phyloP scores from a whole-genome alignment of 2,329 filamentous ascomycete genomes.

The Dryadomyces sulphureus region DNA sequence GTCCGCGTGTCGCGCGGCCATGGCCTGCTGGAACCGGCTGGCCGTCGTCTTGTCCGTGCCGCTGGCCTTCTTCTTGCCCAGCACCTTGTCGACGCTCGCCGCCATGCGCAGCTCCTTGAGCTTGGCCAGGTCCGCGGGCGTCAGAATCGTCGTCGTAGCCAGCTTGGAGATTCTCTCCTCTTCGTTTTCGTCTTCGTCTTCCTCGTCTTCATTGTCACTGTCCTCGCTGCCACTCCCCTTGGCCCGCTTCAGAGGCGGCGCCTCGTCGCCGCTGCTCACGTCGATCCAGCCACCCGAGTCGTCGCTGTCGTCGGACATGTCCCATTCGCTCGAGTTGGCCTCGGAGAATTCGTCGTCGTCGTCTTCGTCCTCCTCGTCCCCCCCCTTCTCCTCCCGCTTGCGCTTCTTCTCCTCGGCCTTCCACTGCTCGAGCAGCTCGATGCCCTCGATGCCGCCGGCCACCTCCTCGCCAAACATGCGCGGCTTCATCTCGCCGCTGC shows the following conservation, averaged over 20 bases:
- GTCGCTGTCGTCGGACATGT: constrained; percentile 43
- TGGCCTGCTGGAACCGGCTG: constrained; percentile 31
- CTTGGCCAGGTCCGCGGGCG: constrained; percentile 89
- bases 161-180: constrained; percentile 47
- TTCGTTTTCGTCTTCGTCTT: constrained; percentile 38
- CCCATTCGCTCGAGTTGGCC: constrained; percentile 43
- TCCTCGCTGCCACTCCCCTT: constrained; percentile 13
- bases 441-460: constrained; percentile 70
- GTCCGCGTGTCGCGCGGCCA: constrained; percentile 55
- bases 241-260: constrained; percentile 41
- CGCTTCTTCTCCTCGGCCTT: constrained; percentile 77
- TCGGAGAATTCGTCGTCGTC: constrained; percentile 42
- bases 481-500: constrained; percentile 59
- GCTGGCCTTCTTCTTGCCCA: neutral
- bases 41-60: constrained; percentile 10
- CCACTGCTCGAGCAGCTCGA: constrained; percentile 84
- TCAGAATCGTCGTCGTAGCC: constrained; percentile 87
- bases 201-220: constrained; percentile 17
- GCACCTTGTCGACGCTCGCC: constrained; percentile 50
- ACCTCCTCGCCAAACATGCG: constrained; percentile 73
- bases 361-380: constrained; percentile 46
- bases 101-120: constrained; percentile 73
- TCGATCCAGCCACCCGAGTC: constrained; percentile 89
- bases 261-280: constrained; percentile 68
- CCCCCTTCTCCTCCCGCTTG: constrained; percentile 44